These are phyloP conservation scores for Myxozyma udenii DNA, from an alignment of 805 yeast genomes.

Conservation along the genomic window DNA sequence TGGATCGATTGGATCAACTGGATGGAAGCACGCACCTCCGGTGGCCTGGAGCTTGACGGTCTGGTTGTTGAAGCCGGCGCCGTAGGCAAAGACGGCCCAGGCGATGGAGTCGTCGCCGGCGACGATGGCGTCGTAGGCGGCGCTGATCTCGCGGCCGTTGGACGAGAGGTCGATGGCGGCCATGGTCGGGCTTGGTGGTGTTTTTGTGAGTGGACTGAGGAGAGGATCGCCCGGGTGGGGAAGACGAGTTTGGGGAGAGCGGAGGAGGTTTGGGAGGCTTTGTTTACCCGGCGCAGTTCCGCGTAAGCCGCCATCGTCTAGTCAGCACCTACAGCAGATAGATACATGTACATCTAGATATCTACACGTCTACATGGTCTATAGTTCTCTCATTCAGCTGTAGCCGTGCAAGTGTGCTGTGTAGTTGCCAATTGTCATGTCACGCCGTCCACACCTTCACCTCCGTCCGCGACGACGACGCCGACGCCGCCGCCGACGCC, in stretches of 20 bases:
- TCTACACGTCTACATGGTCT: too few species aligned
- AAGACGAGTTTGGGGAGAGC: neutral
- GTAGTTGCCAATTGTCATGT: too few species aligned
- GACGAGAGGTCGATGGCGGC: conserved; percentile 28
- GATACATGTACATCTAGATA: too few species aligned
- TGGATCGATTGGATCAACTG: neutral
- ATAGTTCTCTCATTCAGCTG: too few species aligned
- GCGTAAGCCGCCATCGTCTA: too few species aligned
- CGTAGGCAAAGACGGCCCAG: conserved; percentile 82
- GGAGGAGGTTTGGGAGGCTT: neutral
- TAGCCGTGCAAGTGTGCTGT: too few species aligned
- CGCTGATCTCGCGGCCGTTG: conserved; percentile 26
- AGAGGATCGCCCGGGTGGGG: too few species aligned
- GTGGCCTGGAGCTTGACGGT: conserved; percentile 40
- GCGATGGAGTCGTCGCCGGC: conserved; percentile 65
- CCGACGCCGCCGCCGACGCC: conserved; percentile 64
- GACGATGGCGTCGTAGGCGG: conserved; percentile 71
- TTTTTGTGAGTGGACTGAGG: too few species aligned
- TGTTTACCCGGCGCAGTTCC: too few species aligned
- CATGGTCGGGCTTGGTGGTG: conserved; percentile 12
- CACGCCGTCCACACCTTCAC: conserved; percentile 52
- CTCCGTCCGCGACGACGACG: conserved; percentile 60
- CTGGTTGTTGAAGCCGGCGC: conserved; percentile 46
- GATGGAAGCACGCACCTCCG: conserved; percentile 33
- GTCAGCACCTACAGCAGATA: too few species aligned